Percentiles rank a stretch among this genome's conserved stretches.
Conservation (phyloP, 2,329 filamentous ascomycete species). For the Beauveria rudraprayagi region DNA sequence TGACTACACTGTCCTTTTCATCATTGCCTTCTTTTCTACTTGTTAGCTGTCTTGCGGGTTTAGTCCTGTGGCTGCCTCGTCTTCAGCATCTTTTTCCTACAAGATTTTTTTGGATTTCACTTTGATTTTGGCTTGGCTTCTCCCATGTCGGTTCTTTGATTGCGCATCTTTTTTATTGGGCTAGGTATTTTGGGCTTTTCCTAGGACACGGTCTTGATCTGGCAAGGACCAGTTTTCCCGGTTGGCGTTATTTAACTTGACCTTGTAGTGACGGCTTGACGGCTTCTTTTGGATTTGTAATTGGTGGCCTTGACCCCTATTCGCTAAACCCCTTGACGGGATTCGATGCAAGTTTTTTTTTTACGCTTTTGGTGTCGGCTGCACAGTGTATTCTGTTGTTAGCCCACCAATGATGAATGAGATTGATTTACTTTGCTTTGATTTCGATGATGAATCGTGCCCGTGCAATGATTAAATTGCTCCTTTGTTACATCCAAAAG, state of each 20-base stretch:
- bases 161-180: not conserved
- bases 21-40: not conserved
- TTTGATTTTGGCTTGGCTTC: not conserved
- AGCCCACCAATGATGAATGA: not conserved
- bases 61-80: not conserved
- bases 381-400: not conserved
- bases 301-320: not conserved
- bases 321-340: not conserved
- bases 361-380: not conserved
- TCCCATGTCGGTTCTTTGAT: too few species aligned
- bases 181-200: not conserved
- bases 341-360: not conserved
- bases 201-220: not conserved
- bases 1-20: slow-evolving; percentile 9
- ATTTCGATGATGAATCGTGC: not conserved
- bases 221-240: not conserved
- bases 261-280: not conserved
- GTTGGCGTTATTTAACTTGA: not conserved
- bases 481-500: not conserved
- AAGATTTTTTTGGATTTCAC: slow-evolving; percentile 8
- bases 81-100: not conserved
- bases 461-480: not conserved
- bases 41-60: too few species aligned
- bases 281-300: not conserved
- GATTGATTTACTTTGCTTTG: not conserved